Base-by-base conservation (phyloP, 2,329 filamentous ascomycete genomes). In the Coccinonectria pachysandricola region DNA sequence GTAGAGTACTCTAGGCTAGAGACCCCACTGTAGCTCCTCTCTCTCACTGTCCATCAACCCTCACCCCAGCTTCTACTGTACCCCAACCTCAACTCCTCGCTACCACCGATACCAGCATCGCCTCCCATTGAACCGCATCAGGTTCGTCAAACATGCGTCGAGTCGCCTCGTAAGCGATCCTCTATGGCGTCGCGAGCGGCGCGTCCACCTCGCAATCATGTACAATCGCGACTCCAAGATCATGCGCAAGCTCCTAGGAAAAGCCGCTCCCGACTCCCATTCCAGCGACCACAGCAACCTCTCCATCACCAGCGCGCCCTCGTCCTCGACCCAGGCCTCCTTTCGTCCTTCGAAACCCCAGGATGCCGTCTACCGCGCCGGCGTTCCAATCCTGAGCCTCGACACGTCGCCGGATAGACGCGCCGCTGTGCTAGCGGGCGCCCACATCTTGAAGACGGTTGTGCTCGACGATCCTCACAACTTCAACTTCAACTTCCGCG, bases 241-340 rank as follows among this genome's bases (percentile, higher is more conserved):
- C 36, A 71, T 75, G 64, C 66, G 70, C 48, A 70, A 72, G 56
- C 63, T 75, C 13, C 64, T 75, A 16, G 69, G 70, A 48, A 70
- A 70, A 43, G 54, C 59, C 32, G 51, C 60, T 15, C 54, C 58
- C 38, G 63, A 69, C 35, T 57, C 64, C 34, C 52, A 58, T 21
- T 48, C 59, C 31, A 62, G 59, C 35, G 56, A 64, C 27, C 24
- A 43, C 4, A 33, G 21, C 24, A 44, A 33, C 37, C 49, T 59
- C 9, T 55, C 60, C 20, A 50, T 66, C 30, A 60, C 66, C 30
- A 63, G 59, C 43, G 64, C 66, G 3, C 57, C 53, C 40, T 52
- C 46, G 24, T 50, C 50, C 10, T 49, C 49, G 8, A 44, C 45
- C 15, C 49, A 35, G 20, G 42, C 48, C 16, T 53, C 61, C 5